Percentiles rank a stretch among this genome's conserved stretches.
Evolutionary conservation across 129 eudicot species (phyloP).

Genomic region (Lactuca sativa): DNA sequence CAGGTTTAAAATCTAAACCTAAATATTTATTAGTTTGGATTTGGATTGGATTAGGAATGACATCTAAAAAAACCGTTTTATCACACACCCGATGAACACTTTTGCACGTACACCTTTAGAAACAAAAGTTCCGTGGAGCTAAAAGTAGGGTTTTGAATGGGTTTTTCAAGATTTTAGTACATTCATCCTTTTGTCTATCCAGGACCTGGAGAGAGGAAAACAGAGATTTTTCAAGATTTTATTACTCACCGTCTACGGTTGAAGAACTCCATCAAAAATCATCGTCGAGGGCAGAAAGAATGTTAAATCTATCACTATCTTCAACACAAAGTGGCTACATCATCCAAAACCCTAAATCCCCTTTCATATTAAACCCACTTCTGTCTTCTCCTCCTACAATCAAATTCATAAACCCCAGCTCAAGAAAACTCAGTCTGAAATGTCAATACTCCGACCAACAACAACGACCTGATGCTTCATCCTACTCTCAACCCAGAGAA

Average conservation of each 20-base stretch:
- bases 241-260: slow-evolving; percentile 10
- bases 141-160: slow-evolving; percentile 8
- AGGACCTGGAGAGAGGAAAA: background rate
- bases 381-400: slow-evolving; percentile 15
- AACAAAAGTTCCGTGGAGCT: background rate
- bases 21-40: too few species aligned
- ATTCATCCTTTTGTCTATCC: background rate
- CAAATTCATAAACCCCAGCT: slow-evolving; percentile 16
- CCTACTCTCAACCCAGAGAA: slow-evolving; percentile 21
- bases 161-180: slow-evolving; percentile 13
- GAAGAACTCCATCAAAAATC: slow-evolving; percentile 15
- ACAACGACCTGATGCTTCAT: slow-evolving; percentile 24
- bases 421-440: slow-evolving; percentile 22
- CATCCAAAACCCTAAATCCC: slow-evolving; percentile 51
- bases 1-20: too few species aligned
- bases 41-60: too few species aligned
- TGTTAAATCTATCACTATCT: slow-evolving; percentile 49
- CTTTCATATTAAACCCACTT: slow-evolving; percentile 16
- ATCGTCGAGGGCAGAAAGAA: slow-evolving; percentile 3
- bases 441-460: slow-evolving; percentile 45
- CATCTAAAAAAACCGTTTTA: too few species aligned
- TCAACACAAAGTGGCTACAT: slow-evolving; percentile 29
- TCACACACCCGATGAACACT: too few species aligned
- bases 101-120: too few species aligned
- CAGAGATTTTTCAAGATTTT: background rate